phyloP scores from a whole-genome alignment of 371 early-diverging fungal genomes.

The Saksenaea vasiformis region DNA sequence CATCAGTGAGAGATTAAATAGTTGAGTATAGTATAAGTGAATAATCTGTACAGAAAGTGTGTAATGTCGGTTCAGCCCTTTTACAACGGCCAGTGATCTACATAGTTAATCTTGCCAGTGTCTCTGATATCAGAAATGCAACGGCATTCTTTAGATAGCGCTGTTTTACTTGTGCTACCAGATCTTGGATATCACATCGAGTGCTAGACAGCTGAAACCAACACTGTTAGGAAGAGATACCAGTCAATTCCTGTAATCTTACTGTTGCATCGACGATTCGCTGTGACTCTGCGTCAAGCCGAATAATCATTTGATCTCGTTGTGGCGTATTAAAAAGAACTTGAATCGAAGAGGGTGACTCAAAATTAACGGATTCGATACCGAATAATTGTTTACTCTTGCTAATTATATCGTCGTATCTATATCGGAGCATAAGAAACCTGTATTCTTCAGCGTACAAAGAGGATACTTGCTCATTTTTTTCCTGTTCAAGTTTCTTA shows the following conservation, averaged over 20 bases:
- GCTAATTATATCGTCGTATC: background rate
- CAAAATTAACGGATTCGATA: background rate
- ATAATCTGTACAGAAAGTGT: background rate
- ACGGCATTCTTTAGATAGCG: background rate
- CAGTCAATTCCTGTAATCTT: too few species aligned
- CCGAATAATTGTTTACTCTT: background rate
- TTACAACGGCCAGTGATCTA: background rate
- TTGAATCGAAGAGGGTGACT: background rate
- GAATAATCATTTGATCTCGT: constrained; percentile 1
- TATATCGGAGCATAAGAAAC: background rate
- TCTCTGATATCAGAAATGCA: too few species aligned
- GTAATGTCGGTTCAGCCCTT: background rate
- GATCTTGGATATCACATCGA: background rate
- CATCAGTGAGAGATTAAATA: background rate
- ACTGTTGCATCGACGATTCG: background rate
- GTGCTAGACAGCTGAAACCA: background rate
- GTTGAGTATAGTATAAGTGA: background rate
- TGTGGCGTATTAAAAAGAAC: background rate
- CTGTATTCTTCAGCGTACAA: background rate
- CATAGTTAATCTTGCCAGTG: background rate
- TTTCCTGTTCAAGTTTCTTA: background rate
- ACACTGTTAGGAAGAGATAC: too few species aligned
- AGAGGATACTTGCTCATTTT: background rate
- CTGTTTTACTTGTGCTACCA: constrained; percentile 1
- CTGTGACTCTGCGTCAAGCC: background rate